Base-by-base conservation (phyloP, 129 eudicot genomes). In the Flaveria ramosissima region DNA sequence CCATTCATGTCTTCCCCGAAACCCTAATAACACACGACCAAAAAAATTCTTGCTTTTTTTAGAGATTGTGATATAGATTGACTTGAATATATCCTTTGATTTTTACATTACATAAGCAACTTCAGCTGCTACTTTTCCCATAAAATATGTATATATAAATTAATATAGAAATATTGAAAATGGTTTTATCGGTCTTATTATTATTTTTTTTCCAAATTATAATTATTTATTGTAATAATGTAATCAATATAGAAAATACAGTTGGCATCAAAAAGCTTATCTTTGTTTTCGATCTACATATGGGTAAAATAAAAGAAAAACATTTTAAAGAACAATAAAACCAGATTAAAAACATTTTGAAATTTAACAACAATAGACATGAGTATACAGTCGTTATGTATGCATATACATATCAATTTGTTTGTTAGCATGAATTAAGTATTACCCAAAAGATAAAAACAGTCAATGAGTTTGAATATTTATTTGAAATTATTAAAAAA, bases 1-100 rank as follows among this genome's bases (percentile, higher is more conserved):
- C 46, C 24, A 67, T 77, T 52, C 68, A 10, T n/a, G 45, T 53
- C 81, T 26, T 66, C 80, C 80, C 74, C n/a, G 52, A 15, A 66
- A 42, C 56, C 75, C 68, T 77, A 75, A 16, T 74, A 73, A 41
- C 57, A 42, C 56, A 20, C 24, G 23, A 53, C 8, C 20, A 19
- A 20, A 17, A 43, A 17, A 19, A 20, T 39, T 16, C 41, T n/a
- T 6, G 1, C 14, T 21, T 15, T 36, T 66, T 66, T 9, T 10
- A 17, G 12, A 23, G 7, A 60, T 21, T 21, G 10, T 8, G n/a
- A 60, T 21, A 1, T 21, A 60, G 26, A 60, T 9, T 9, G n/a
- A 46, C 57, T 13, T 11, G 1, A 13, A 46, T 5, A 46, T 5
- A 19, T 46, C 11, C 20, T 51, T 69, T 46, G 32, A 69, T 69